phyloP scores from a whole-genome alignment of 352 stramenopile genomes.

The Phytophthora foliorum region DNA sequence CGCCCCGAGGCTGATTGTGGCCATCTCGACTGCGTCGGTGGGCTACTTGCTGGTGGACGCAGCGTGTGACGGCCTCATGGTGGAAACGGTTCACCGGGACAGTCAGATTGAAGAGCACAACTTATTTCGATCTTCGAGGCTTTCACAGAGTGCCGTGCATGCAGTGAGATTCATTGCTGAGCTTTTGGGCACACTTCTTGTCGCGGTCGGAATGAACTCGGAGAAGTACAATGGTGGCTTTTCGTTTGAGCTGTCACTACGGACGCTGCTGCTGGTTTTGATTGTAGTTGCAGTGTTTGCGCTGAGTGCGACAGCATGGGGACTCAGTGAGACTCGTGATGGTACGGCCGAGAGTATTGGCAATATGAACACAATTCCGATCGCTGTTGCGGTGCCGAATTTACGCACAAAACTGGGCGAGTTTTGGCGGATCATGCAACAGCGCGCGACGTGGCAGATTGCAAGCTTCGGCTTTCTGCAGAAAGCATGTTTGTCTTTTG shows the following conservation, averaged over 20 bases:
- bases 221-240: conserved; percentile 64
- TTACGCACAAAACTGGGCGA: conserved; percentile 44
- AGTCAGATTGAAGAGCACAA: conserved; percentile 32
- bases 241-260: conserved; percentile 51
- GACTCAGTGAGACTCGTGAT: conserved; percentile 40
- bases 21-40: conserved; percentile 62
- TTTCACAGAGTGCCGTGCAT: conserved; percentile 67
- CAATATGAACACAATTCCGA: not conserved
- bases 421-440: conserved; percentile 70
- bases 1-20: conserved; percentile 63
- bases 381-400: conserved; percentile 14
- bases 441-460: conserved; percentile 79
- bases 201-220: conserved; percentile 72
- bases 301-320: conserved; percentile 48
- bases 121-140: conserved; percentile 24
- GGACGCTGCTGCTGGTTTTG: conserved; percentile 51
- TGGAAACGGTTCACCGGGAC: conserved; percentile 78
- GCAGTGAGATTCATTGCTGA: conserved; percentile 64
- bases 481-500: conserved; percentile 60
- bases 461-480: conserved; percentile 75
- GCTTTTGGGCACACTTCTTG: conserved; percentile 59
- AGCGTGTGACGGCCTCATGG: conserved; percentile 80
- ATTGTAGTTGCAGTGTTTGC: conserved; percentile 41
- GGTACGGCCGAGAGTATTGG: not conserved
- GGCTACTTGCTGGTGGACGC: conserved; percentile 65